Evolutionary conservation across 2,329 filamentous ascomycete species (phyloP), one percentile per base, ranked within the genome.

Genomic region (Allantophomopsis lycopodina): DNA sequence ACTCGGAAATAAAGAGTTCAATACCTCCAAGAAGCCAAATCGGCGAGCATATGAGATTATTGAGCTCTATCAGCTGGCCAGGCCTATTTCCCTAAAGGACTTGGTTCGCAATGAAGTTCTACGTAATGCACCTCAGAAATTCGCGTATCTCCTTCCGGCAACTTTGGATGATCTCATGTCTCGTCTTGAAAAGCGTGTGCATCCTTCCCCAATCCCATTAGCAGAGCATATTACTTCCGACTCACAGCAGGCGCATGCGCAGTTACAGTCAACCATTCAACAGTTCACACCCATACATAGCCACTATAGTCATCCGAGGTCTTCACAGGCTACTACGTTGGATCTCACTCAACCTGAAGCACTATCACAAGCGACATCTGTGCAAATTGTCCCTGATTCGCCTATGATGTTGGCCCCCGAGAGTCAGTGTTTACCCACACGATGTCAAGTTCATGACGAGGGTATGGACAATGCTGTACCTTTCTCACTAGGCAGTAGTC

Each of bases 51-150:
- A 75, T 48, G 65, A 70, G 47, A 60, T 76, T 35, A 46, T 64
- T 16, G 64, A 78, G 47, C 61, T 81, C 1, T 81, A 79, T 49
- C 65, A 75, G 53, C 63, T 81, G 18, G 77, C 78, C 48, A 68
- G 79, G 50, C 69, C 75, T 0, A 60, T 76, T 2, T 57, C 64
- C 1, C 57, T 73, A 2, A 56, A 61, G 0, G 60, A 66, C 39
- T 71, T 79, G 60, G 64, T 63, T 35, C 58, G 62, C 33, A 68
- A 71, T 32, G 73, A 70, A 0, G 76, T 73, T 69, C 51, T 76
- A 0, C 58, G 63, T 5, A 57, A 59, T 1, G 55, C 63, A 2
- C 65, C 75, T n/a, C 58, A 62, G 18, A 68, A 65, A 37, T 76
- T 69, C 43, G 55, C 57, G 2, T 75, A 69, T 46, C 54, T 79